Base-by-base conservation (phyloP, 495 filamentous ascomycete genomes). In the Aspergillus sparsus region DNA sequence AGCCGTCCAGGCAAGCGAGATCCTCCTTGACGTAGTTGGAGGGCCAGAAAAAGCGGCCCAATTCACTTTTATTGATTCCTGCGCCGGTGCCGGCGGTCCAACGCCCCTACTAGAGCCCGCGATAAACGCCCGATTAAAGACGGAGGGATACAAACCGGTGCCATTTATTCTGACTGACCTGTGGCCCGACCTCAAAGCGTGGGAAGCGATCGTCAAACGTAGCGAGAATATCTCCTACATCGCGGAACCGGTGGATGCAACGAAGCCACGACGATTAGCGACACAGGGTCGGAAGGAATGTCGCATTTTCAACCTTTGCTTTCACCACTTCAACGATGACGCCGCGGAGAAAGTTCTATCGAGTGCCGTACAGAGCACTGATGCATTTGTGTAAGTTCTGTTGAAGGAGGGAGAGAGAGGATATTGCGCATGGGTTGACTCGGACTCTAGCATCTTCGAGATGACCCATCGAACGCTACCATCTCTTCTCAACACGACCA, bases 31-130 rank as follows among this genome's bases (percentile, higher is more conserved):
- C n/a, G 42, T 16, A 5, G 42, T 46, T 16, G 42, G 42, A 16
- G 42, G 42, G 15, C 12, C 15, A 12, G 42, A 16, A 16, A 46
- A 46, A 15, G 42, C 42, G 42, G 42, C 42, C 0, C 2, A 46
- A 46, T 46, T 46, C 42, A 46, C 42, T 15, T 46, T 46, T 16
- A 46, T 46, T 16, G 42, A 46, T 16, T 46, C 42, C 42, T 46
- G 42, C 18, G 42, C 42, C 18, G 42, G 42, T 16, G 42, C 42
- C 18, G 42, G 42, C 42, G 42, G 42, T 4, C 42, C 42, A 16
- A 46, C 42, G 8, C 42, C 42, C 42, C 15, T 46, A 0, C 42
- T 46, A 16, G 42, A 46, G 13, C 42, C 42, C 18, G 42, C 42
- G 42, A 46, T 46, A 18, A 46, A 46, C 15, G 42, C 42, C 2